A percentile compares a stretch with the other conserved stretches of the same genome.
phyloP scores from a whole-genome alignment of 2,329 filamentous ascomycete genomes.

The Cordyceps militaris region DNA sequence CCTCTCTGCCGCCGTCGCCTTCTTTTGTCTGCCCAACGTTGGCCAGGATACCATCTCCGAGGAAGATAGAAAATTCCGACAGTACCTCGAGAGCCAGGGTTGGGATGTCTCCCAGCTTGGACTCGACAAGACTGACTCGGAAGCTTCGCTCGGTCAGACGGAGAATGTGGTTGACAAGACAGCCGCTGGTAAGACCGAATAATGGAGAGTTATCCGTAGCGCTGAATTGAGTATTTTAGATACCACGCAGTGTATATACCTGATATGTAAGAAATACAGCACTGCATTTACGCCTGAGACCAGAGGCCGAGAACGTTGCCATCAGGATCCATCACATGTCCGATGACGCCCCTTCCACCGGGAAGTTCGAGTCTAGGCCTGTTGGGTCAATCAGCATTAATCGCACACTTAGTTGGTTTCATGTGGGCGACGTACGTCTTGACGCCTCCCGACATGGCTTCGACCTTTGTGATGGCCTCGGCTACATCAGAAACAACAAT shows the following conservation, averaged over 20 bases:
- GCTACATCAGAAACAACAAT: too few species aligned
- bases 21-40: constrained; percentile 67
- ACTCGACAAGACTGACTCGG: constrained; percentile 26
- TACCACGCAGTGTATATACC: too few species aligned
- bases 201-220: too few species aligned
- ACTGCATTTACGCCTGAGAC: background rate
- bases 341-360: background rate
- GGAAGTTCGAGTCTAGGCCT: background rate
- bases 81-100: constrained; percentile 64
- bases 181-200: background rate
- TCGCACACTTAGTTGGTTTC: too few species aligned
- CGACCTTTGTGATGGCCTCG: too few species aligned
- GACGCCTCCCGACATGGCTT: too few species aligned
- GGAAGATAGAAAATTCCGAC: constrained; percentile 71
- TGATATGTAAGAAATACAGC: too few species aligned
- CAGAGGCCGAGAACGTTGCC: background rate
- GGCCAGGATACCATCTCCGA: constrained; percentile 76
- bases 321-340: background rate
- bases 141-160: background rate
- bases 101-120: constrained; percentile 62
- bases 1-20: constrained; percentile 53
- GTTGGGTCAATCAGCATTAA: background rate
- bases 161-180: constrained; percentile 3
- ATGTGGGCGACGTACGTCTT: background rate
- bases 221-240: too few species aligned